Evolutionary conservation across 352 stramenopile genomes (phyloP), one percentile per base, ranked within the genome.

Genomic region (Globisporangium polare): DNA sequence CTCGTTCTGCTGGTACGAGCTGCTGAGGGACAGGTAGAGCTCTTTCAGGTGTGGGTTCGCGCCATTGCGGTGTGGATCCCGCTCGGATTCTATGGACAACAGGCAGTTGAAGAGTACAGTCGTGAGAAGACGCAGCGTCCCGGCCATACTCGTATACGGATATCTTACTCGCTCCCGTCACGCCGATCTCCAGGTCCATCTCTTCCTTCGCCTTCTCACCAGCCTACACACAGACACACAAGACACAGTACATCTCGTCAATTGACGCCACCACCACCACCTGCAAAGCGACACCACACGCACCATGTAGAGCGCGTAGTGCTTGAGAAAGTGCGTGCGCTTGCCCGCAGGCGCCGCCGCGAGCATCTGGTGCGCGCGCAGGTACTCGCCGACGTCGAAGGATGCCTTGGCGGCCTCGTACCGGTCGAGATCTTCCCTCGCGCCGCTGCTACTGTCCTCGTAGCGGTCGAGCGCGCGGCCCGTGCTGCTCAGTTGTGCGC

Each of bases 191-290:
- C 7, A 91, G 64, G 60, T 84, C 74, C 71, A 88, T 78, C 65
- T 93, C 85, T 55, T 94, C 81, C 37, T 91, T 93, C 42, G 77
- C 72, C 54, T 92, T 90, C 62, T 95, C 86, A 18, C 86, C 86
- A 33, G 85, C 86, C 77, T 88, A 39, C 17, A 41, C 31, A 50
- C 13, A 43, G 18, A 17, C 10, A 13, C 20, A 6, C 31, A 26
- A 33, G 15, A 20, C 24, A n/a, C 10, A 47, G 17, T 12, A 46
- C 41, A 22, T 9, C 26, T 33, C 22, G 29, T 52, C 41, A 39
- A 41, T 1, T 24, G 17, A 33, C 22, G 33, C 54, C 31, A n/a
- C 49, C 12, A 29, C 2, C 29, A 35, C 9, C 35, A 42, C 9
- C 9, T 26, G 20, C 26, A 27, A 24, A 45, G 2, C 0, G n/a